Percentiles rank a stretch among this genome's conserved stretches.
phyloP scores from a whole-genome alignment of 768 basidiomycete species.

The Candolleomyces eurysporus region DNA sequence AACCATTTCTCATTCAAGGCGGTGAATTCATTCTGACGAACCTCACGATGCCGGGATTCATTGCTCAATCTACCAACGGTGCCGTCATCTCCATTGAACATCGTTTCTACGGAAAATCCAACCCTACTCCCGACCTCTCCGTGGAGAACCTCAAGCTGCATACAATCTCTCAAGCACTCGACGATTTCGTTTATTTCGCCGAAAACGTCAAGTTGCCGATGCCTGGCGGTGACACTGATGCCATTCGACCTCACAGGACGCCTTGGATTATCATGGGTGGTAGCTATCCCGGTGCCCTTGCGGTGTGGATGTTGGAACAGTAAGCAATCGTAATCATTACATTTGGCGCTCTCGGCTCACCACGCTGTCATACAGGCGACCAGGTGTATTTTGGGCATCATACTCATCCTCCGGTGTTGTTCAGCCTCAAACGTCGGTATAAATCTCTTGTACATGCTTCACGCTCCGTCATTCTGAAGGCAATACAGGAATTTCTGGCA shows the following conservation, averaged over 20 bases:
- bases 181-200: constrained; percentile 71
- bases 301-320: background rate
- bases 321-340: background rate
- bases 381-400: constrained; percentile 58
- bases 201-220: constrained; percentile 63
- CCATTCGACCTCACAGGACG: constrained; percentile 50
- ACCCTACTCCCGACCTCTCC: constrained; percentile 59
- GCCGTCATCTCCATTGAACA: constrained; percentile 66
- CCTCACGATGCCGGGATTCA: constrained; percentile 55
- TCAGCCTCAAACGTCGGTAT: constrained; percentile 49
- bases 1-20: constrained; percentile 32
- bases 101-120: constrained; percentile 72
- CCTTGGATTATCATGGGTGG: constrained; percentile 52
- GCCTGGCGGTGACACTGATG: constrained; percentile 50
- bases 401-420: constrained; percentile 68
- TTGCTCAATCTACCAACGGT: constrained; percentile 59
- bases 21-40: constrained; percentile 37
- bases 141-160: constrained; percentile 54
- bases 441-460: background rate
- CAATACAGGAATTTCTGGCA: constrained; percentile 57
- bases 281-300: constrained; percentile 41
- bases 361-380: constrained; percentile 38
- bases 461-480: background rate
- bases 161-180: constrained; percentile 71
- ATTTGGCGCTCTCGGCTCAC: background rate